Evolutionary conservation across 176 grass and related monocot genomes (phyloP).

Genomic region (Cymbopogon citratus): DNA sequence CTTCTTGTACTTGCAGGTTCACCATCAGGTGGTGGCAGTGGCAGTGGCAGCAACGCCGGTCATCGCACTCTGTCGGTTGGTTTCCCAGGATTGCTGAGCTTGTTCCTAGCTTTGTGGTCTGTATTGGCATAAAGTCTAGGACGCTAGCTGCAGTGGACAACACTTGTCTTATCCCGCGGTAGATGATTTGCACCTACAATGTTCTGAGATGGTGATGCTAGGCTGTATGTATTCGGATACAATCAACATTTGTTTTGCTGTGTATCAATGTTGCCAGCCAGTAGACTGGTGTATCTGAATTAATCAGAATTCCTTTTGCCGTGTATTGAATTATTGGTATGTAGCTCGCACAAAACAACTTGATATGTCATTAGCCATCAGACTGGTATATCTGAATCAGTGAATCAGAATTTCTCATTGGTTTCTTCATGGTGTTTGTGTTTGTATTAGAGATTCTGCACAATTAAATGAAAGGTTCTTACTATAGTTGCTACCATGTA

Average conservation of each 20-base stretch:
- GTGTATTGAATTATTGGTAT: no score
- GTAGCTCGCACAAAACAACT: no score
- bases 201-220: no score
- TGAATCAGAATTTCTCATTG: neutral
- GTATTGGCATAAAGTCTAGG: slow-evolving; percentile 14
- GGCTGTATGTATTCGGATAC: neutral
- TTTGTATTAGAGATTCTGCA: neutral
- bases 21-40: slow-evolving; percentile 13
- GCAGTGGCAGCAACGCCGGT: slow-evolving; percentile 2
- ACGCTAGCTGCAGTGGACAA: neutral
- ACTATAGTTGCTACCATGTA: neutral
- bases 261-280: slow-evolving; percentile 5
- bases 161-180: neutral
- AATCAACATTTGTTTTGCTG: slow-evolving; percentile 37
- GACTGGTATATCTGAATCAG: no score
- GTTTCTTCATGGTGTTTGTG: neutral
- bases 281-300: neutral
- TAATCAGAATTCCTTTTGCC: neutral
- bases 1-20: slow-evolving; percentile 14
- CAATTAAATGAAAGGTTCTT: neutral
- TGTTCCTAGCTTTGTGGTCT: slow-evolving; percentile 37
- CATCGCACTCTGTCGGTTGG: neutral
- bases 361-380: no score
- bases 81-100: slow-evolving; percentile 22
- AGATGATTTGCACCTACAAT: slow-evolving; percentile 5